These are phyloP conservation scores for Alternaria burnsii DNA, from an alignment of 2,329 filamentous ascomycete genomes.

Conservation along the genomic window DNA sequence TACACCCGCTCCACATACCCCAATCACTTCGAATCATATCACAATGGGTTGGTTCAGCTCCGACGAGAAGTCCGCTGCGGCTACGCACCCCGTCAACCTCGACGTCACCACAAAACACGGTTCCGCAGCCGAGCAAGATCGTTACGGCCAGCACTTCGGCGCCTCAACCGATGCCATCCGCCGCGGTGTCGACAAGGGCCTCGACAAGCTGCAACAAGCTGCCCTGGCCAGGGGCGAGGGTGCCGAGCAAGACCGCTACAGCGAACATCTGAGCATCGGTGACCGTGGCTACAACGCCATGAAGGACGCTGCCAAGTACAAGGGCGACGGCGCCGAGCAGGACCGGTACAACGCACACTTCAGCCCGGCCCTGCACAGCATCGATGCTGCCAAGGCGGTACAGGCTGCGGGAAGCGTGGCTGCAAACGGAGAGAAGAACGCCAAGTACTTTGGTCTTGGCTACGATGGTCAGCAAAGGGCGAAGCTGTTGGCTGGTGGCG, in stretches of 20 bases:
- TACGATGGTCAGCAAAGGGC: slow-evolving; percentile 43
- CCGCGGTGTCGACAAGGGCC: slow-evolving; percentile 31
- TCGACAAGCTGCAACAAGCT: slow-evolving; percentile 29
- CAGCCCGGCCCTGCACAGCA: slow-evolving; percentile 25
- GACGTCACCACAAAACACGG: slow-evolving; percentile 36
- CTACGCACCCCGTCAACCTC: slow-evolving; percentile 31
- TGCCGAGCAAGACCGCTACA: slow-evolving; percentile 39
- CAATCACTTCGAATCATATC: slow-evolving; percentile 7
- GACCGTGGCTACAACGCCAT: slow-evolving; percentile 19
- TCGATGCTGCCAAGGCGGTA: slow-evolving; percentile 37
- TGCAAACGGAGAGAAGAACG: slow-evolving; percentile 35
- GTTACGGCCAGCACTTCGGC: slow-evolving; percentile 40
- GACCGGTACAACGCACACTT: slow-evolving; percentile 46
- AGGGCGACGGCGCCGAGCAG: slow-evolving; percentile 43
- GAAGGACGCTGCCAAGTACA: slow-evolving; percentile 29
- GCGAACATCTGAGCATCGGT: slow-evolving; percentile 27
- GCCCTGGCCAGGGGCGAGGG: slow-evolving; percentile 25
- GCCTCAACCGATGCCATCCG: slow-evolving; percentile 30
- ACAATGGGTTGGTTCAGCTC: slow-evolving; percentile 40
- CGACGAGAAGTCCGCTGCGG: slow-evolving; percentile 29
- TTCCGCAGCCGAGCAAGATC: slow-evolving; percentile 46
- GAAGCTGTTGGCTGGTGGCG: slow-evolving; percentile 38
- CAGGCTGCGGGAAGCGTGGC: slow-evolving; percentile 35
- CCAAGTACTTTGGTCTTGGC: slow-evolving; percentile 40
- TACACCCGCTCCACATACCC: not conserved